phyloP scores from a whole-genome alignment of 78 protist species.

The Pigoraptor vietnamica region DNA sequence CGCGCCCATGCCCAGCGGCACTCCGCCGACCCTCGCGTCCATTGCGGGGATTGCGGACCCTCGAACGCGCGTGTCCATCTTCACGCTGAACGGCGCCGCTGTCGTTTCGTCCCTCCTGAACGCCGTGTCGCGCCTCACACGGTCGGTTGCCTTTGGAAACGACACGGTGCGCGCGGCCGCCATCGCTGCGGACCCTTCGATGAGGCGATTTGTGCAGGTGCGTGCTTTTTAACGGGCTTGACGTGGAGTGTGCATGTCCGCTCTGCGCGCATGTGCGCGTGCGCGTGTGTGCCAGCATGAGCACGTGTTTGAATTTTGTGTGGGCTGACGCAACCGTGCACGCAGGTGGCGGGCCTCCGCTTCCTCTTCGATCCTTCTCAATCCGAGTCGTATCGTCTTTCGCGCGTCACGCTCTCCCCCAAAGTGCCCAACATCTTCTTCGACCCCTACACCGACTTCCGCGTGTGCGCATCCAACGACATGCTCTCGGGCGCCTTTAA shows the following conservation, averaged over 20 bases:
- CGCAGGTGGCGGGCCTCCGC: too few species aligned
- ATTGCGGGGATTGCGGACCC: neutral
- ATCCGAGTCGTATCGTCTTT: too few species aligned
- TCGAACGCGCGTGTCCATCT: neutral
- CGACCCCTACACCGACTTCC: neutral
- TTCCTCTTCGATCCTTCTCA: too few species aligned
- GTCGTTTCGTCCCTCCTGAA: neutral
- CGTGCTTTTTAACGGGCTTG: neutral
- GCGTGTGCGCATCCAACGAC: neutral
- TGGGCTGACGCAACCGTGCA: too few species aligned
- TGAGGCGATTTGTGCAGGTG: neutral
- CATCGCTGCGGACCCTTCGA: neutral
- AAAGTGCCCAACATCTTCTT: too few species aligned
- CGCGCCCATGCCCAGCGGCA: neutral
- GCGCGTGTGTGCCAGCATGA: too few species aligned
- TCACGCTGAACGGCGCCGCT: neutral
- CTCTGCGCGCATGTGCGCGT: neutral
- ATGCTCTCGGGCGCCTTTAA: neutral
- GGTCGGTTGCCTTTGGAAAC: neutral
- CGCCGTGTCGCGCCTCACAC: neutral
- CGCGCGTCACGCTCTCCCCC: too few species aligned
- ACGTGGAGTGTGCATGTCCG: neutral
- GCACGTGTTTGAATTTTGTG: too few species aligned
- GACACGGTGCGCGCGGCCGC: neutral
- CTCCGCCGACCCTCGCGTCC: neutral